Evolutionary conservation across 805 yeast species (phyloP).

Genomic region (Lipomyces japonicus): DNA sequence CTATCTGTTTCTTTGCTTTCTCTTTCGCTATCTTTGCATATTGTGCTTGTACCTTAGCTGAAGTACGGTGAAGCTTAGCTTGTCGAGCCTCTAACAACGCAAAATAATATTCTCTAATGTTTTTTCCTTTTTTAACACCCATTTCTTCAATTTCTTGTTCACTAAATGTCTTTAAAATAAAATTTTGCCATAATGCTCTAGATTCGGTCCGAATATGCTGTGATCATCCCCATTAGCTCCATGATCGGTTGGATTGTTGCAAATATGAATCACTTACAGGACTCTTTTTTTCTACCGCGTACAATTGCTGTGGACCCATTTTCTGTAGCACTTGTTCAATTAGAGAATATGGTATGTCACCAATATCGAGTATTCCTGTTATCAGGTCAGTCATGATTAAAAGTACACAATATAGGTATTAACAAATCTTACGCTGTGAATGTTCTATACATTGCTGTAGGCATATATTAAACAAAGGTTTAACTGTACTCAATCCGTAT

Average conservation of each 20-base stretch:
- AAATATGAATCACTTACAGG: slow-evolving; percentile 20
- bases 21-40: slow-evolving; percentile 15
- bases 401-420: background rate
- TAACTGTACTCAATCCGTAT: too few species aligned
- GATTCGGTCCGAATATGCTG: slow-evolving; percentile 33
- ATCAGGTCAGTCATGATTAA: background rate
- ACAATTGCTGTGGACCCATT: slow-evolving; percentile 37
- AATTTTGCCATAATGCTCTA: slow-evolving; percentile 37
- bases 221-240: background rate
- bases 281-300: slow-evolving; percentile 15
- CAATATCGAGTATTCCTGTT: slow-evolving; percentile 38
- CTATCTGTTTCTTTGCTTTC: slow-evolving; percentile 12
- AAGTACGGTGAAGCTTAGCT: slow-evolving; percentile 9
- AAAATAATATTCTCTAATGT: slow-evolving; percentile 33
- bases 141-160: slow-evolving; percentile 29
- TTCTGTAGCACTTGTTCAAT: slow-evolving; percentile 38
- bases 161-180: slow-evolving; percentile 36
- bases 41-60: slow-evolving; percentile 18
- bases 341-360: slow-evolving; percentile 40
- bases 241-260: background rate
- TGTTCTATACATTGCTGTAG: slow-evolving; percentile 30
- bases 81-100: slow-evolving; percentile 37
- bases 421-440: slow-evolving; percentile 27
- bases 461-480: slow-evolving; percentile 24
- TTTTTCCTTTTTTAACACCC: slow-evolving; percentile 29